Percentiles rank a stretch among this genome's conserved stretches.
Conservation (phyloP, 148 eudicot genomes). For the Rhododendron ferrugineum region DNA sequence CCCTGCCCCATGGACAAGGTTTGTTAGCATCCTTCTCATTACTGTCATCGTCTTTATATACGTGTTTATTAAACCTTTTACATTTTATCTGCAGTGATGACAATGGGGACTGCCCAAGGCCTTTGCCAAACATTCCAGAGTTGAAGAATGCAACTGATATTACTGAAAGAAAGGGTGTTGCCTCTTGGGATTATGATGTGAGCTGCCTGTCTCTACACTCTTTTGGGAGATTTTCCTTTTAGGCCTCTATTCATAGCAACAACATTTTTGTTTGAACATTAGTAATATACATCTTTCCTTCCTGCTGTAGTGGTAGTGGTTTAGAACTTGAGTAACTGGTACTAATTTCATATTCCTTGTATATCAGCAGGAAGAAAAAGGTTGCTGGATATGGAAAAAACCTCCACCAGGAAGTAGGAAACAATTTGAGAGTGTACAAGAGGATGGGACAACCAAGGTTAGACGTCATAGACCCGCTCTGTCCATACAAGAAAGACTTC, state of each 20-base stretch:
- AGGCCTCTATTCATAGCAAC: background rate
- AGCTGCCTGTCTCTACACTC: constrained; percentile 17
- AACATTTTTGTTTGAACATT: background rate
- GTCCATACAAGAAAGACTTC: constrained; percentile 42
- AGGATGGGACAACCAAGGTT: constrained; percentile 20
- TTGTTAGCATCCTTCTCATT: constrained; percentile 4
- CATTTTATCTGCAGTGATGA: constrained; percentile 48
- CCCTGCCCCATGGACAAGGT: constrained; percentile 99
- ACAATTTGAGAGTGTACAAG: constrained; percentile 12
- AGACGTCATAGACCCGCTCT: constrained; percentile 18
- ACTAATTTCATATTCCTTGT: background rate
- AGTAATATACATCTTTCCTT: background rate
- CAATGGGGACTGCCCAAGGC: constrained; percentile 71
- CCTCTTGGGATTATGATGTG: constrained; percentile 93
- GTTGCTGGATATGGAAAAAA: constrained; percentile 78
- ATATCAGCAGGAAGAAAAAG: constrained; percentile 54
- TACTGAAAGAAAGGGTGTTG: constrained; percentile 54
- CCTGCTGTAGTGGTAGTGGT: background rate
- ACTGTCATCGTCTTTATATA: background rate
- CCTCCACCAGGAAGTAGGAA: constrained; percentile 56
- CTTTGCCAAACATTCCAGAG: constrained; percentile 63
- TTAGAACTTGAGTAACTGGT: background rate
- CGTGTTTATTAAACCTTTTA: background rate
- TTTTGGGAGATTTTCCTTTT: background rate
- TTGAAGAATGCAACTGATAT: constrained; percentile 56